Percentiles rank a stretch among this genome's conserved stretches.
phyloP scores from a whole-genome alignment of 2,329 filamentous ascomycete species.

The Apiospora aurea region DNA sequence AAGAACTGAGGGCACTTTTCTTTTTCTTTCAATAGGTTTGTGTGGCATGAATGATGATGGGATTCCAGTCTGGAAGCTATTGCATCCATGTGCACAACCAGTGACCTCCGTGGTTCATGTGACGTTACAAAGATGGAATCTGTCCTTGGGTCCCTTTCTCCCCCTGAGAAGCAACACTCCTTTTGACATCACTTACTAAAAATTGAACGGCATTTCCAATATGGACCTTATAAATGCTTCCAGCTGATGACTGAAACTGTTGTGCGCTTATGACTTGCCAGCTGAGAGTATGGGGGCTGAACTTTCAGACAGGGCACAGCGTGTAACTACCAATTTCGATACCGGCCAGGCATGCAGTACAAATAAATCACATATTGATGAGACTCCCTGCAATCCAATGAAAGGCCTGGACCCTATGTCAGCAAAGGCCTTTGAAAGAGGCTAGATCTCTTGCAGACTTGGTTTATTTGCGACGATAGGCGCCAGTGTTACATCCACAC shows the following conservation, averaged over 20 bases:
- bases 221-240: neutral
- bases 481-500: neutral
- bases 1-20: neutral
- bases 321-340: neutral
- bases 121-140: conserved; percentile 4
- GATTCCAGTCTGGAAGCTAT: neutral
- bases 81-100: neutral
- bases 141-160: neutral
- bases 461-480: neutral
- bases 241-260: neutral
- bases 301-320: neutral
- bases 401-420: neutral
- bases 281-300: neutral
- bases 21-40: neutral
- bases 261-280: neutral
- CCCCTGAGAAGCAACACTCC: neutral
- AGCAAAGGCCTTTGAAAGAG: neutral
- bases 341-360: neutral
- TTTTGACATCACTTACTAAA: neutral
- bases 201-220: neutral
- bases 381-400: neutral
- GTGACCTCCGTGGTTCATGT: neutral
- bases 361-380: neutral
- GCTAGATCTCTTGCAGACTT: neutral
- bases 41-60: neutral